These are phyloP conservation scores for Candida methanosorbosa DNA, from an alignment of 805 yeast genomes.

Conservation along the genomic window DNA sequence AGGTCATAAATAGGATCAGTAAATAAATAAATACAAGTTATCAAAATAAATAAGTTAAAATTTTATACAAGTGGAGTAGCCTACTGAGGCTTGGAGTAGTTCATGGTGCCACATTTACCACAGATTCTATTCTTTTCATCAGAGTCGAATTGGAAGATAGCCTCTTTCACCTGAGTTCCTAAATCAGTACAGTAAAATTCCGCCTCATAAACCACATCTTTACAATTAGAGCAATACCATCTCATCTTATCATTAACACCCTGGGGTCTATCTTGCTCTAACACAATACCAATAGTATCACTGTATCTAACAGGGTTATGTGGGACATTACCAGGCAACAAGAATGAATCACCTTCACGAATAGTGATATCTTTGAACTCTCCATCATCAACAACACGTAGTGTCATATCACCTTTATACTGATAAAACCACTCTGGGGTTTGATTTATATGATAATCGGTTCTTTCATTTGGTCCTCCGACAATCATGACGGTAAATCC, in stretches of 20 bases:
- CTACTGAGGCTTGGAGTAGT: conserved; percentile 55
- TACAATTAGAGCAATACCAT: conserved; percentile 81
- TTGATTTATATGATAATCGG: conserved; percentile 88
- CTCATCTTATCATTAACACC: conserved; percentile 64
- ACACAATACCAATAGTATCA: conserved; percentile 81
- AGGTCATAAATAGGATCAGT: neutral
- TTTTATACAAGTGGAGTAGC: too few relatives aligned
- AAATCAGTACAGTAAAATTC: conserved; percentile 71
- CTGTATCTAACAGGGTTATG: conserved; percentile 86
- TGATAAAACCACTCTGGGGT: conserved; percentile 93
- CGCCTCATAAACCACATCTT: conserved; percentile 53
- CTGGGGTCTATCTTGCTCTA: conserved; percentile 84
- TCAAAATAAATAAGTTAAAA: too few relatives aligned
- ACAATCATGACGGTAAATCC: conserved; percentile 94
- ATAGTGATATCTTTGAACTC: conserved; percentile 68
- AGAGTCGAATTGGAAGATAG: conserved; percentile 61
- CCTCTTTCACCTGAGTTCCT: conserved; percentile 85
- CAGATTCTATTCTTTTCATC: conserved; percentile 65
- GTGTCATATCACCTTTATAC: conserved; percentile 77
- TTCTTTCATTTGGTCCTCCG: conserved; percentile 92
- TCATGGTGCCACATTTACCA: conserved; percentile 60
- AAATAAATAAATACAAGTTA: neutral
- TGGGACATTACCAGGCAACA: conserved; percentile 78
- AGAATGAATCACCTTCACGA: conserved; percentile 80
- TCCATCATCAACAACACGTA: conserved; percentile 76